Evolutionary conservation across 495 filamentous ascomycete species (phyloP).

Genomic region (Hypoxylon cercidicola): DNA sequence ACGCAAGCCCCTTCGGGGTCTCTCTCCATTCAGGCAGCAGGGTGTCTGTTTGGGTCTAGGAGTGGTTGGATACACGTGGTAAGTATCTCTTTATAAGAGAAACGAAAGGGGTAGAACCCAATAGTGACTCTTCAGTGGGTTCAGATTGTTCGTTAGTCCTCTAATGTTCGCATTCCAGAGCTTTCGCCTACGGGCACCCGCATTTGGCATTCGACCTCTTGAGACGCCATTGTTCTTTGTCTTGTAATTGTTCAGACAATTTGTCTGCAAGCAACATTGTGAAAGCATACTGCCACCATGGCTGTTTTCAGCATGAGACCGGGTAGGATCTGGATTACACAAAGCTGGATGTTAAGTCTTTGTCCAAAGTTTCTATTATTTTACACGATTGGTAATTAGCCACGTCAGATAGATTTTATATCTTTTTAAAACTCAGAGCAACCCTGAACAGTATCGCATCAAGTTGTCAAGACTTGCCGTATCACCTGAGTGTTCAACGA

Average conservation of each 20-base stretch:
- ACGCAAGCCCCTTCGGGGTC: too few species aligned
- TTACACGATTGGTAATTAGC: slow-evolving; percentile 24
- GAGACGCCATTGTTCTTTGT: slow-evolving; percentile 26
- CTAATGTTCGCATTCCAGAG: slow-evolving; percentile 28
- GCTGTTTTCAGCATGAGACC: slow-evolving; percentile 34
- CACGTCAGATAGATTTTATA: background rate
- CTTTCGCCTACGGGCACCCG: slow-evolving; percentile 12
- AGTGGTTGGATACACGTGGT: slow-evolving; percentile 1
- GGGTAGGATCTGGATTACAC: slow-evolving; percentile 4
- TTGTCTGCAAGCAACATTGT: slow-evolving; percentile 29
- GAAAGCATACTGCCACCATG: slow-evolving; percentile 24
- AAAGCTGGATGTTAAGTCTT: slow-evolving; percentile 33
- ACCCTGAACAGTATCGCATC: background rate
- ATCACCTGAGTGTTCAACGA: slow-evolving; percentile 6
- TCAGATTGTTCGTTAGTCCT: slow-evolving; percentile 2
- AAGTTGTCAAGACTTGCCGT: slow-evolving; percentile 10
- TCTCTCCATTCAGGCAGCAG: too few species aligned
- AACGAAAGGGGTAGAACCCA: too few species aligned
- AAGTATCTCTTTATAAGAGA: slow-evolving; percentile 18
- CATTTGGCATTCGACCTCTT: slow-evolving; percentile 22
- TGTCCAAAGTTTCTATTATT: slow-evolving; percentile 40
- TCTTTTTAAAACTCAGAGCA: slow-evolving; percentile 2
- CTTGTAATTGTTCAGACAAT: slow-evolving; percentile 3
- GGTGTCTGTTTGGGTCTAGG: too few species aligned
- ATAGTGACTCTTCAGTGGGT: too few species aligned